phyloP scores from a whole-genome alignment of 139 green algal species.

The Chlamydomonas eustigma region DNA sequence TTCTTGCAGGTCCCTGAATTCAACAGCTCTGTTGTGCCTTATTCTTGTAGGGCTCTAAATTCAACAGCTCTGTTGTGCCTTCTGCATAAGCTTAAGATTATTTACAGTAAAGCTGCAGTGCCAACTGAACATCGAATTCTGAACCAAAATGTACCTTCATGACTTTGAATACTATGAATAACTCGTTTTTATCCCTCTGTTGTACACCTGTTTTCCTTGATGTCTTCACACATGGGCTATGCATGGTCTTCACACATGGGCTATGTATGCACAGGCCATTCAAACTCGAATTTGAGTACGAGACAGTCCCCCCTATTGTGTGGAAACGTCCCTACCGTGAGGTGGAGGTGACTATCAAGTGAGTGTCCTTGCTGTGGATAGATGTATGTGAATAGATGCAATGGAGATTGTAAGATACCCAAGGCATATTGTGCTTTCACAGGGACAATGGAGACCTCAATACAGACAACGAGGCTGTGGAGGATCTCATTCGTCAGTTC shows the following conservation, averaged over 20 bases:
- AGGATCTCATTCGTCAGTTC: constrained; percentile 53
- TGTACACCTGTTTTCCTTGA: too few relatives aligned
- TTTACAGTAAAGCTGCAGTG: too few relatives aligned
- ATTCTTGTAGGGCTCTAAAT: too few relatives aligned
- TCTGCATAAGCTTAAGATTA: too few relatives aligned
- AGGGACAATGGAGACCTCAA: constrained; percentile 44
- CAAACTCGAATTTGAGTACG: constrained; percentile 11
- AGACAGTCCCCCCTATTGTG: constrained; percentile 34
- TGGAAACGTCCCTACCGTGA: constrained; percentile 64
- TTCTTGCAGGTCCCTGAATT: too few relatives aligned
- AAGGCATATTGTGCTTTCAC: background rate
- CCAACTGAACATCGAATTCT: too few relatives aligned
- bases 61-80: too few relatives aligned
- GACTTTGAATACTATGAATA: too few relatives aligned
- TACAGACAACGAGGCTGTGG: constrained; percentile 44
- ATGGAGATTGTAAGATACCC: background rate
- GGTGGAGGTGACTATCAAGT: constrained; percentile 52
- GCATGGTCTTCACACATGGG: too few relatives aligned
- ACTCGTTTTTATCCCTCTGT: too few relatives aligned
- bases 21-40: too few relatives aligned
- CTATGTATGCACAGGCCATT: constrained; percentile 6
- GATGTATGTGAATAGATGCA: background rate
- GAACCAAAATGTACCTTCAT: too few relatives aligned
- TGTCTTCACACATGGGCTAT: background rate
- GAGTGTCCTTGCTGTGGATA: background rate